phyloP scores from a whole-genome alignment of 2,329 filamentous ascomycete species.

The Xylaria sp. region DNA sequence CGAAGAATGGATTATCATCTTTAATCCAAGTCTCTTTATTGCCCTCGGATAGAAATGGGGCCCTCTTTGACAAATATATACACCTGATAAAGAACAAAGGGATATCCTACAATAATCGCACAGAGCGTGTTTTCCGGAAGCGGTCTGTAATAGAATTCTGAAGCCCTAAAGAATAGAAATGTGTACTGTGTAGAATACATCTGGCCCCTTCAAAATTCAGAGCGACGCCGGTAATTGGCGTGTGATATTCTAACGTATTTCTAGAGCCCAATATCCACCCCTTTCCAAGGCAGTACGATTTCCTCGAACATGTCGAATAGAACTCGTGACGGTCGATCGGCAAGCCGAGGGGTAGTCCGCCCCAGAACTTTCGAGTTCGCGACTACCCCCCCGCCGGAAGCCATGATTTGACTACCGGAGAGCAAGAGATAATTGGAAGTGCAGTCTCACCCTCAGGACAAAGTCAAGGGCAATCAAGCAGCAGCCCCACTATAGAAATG shows the following conservation, averaged over 20 bases:
- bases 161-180: background rate
- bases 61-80: slow-evolving; percentile 6
- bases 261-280: too few species aligned
- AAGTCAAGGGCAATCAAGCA: too few species aligned
- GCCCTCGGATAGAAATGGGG: background rate
- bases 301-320: too few species aligned
- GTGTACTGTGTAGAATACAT: background rate
- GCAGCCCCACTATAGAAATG: too few species aligned
- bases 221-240: background rate
- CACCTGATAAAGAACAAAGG: background rate
- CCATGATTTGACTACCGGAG: too few species aligned
- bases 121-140: background rate
- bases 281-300: too few species aligned
- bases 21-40: background rate
- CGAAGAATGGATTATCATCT: background rate
- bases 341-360: too few species aligned
- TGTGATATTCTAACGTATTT: background rate
- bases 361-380: too few species aligned
- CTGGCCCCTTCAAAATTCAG: background rate
- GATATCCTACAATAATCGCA: background rate
- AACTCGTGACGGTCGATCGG: too few species aligned
- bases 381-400: too few species aligned
- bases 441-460: too few species aligned
- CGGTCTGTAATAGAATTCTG: background rate
- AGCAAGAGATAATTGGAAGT: too few species aligned